A percentile compares a stretch with the other conserved stretches of the same genome.
phyloP scores from a whole-genome alignment of 768 basidiomycete species.

The Russula sp. region DNA sequence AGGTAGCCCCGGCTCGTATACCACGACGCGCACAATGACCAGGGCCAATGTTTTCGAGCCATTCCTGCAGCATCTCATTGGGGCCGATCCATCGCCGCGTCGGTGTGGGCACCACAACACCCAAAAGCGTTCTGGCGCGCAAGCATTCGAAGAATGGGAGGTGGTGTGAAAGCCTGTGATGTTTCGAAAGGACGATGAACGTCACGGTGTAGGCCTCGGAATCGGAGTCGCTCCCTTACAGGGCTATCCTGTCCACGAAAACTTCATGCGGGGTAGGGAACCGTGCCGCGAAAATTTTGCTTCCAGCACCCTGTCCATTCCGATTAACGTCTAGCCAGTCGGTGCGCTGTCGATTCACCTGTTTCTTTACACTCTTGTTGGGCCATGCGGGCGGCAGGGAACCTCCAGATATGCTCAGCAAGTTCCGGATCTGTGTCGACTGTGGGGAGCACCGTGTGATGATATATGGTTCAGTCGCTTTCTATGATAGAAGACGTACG shows the following conservation, averaged over 20 bases:
- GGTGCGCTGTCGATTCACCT: not conserved
- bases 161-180: no score
- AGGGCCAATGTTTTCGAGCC: no score
- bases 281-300: constrained; percentile 37
- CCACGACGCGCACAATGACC: no score
- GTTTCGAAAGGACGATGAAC: no score
- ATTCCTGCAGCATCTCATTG: no score
- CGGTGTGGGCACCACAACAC: no score
- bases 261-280: constrained; percentile 32
- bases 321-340: constrained; percentile 17
- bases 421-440: constrained; percentile 4
- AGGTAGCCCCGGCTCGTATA: no score
- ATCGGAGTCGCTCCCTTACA: constrained; percentile 4
- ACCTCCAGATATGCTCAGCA: no score
- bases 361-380: constrained; percentile 17
- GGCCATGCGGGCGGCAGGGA: constrained; percentile 17
- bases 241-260: constrained; percentile 33
- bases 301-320: constrained; percentile 35
- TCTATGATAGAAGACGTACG: constrained; percentile 5
- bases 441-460: not conserved
- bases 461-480: not conserved
- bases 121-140: no score
- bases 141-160: no score
- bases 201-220: constrained; percentile 19
- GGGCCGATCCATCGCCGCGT: no score